Percentiles rank a stretch among this genome's conserved stretches.
Evolutionary conservation across 495 filamentous ascomycete genomes (phyloP).

Genomic region (Penicillium roqueforti): DNA sequence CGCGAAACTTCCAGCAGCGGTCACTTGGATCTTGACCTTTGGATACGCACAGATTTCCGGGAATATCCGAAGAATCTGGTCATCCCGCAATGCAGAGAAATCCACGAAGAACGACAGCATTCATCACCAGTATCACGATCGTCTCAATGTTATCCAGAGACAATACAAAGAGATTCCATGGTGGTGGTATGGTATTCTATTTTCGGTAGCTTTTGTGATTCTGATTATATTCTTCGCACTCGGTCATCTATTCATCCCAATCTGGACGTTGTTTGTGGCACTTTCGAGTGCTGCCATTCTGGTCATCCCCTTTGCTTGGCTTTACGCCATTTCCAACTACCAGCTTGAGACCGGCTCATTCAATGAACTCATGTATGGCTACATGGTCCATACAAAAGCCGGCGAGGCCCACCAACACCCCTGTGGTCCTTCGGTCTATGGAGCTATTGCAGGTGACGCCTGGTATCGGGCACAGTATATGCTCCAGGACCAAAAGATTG

Average conservation of each 20-base stretch:
- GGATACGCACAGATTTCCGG: constrained; percentile 43
- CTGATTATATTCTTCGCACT: constrained; percentile 44
- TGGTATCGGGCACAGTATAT: constrained; percentile 53
- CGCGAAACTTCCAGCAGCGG: constrained; percentile 50
- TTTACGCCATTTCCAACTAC: constrained; percentile 54
- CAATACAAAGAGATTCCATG: constrained; percentile 52
- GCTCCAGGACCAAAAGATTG: constrained; percentile 47
- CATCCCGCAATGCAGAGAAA: constrained; percentile 20
- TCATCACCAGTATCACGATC: constrained; percentile 51
- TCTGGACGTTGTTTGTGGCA: constrained; percentile 54
- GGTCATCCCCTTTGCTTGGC: constrained; percentile 51
- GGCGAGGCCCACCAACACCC: constrained; percentile 44
- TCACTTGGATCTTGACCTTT: constrained; percentile 54
- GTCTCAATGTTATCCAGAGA: constrained; percentile 52
- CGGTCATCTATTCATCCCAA: constrained; percentile 51
- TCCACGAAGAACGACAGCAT: constrained; percentile 30
- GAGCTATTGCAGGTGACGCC: constrained; percentile 46
- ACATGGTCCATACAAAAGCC: constrained; percentile 49
- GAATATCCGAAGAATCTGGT: constrained; percentile 37
- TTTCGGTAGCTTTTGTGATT: constrained; percentile 43
- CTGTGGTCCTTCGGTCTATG: constrained; percentile 49
- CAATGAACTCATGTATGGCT: constrained; percentile 54
- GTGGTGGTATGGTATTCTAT: constrained; percentile 51
- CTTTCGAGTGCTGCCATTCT: constrained; percentile 47
- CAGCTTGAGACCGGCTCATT: constrained; percentile 51